These are phyloP conservation scores for Aspergillus fijiensis DNA, from an alignment of 2,329 filamentous ascomycete species.

Conservation along the genomic window DNA sequence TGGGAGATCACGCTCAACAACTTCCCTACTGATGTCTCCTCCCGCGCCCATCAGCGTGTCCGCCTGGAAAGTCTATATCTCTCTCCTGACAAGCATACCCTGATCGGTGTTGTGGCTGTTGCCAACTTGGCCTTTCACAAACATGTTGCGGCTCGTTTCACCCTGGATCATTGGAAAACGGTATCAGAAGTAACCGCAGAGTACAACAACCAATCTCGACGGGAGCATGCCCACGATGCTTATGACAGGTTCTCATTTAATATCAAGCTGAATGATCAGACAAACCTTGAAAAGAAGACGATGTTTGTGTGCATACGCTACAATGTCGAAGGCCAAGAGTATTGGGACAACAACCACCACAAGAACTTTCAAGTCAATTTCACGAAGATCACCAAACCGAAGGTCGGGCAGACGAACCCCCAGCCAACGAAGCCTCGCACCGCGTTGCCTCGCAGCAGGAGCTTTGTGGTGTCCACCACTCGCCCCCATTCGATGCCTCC, in stretches of 20 bases:
- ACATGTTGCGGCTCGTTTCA: conserved; percentile 86
- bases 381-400: conserved; percentile 69
- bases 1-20: conserved; percentile 87
- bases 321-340: conserved; percentile 76
- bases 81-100: conserved; percentile 79
- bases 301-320: conserved; percentile 91
- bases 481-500: conserved; percentile 53
- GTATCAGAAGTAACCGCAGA: conserved; percentile 93
- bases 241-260: conserved; percentile 91
- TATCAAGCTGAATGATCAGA: conserved; percentile 87
- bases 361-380: conserved; percentile 96
- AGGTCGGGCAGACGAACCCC: conserved; percentile 33
- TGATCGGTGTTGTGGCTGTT: conserved; percentile 81
- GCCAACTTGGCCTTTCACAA: conserved; percentile 91
- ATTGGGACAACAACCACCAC: conserved; percentile 89
- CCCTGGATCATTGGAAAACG: conserved; percentile 97
- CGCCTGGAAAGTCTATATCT: conserved; percentile 83
- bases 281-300: conserved; percentile 88
- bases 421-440: conserved; percentile 54
- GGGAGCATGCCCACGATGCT: conserved; percentile 61
- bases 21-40: conserved; percentile 68
- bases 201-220: conserved; percentile 74
- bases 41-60: conserved; percentile 63
- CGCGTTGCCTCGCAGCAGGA: conserved; percentile 67
- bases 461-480: conserved; percentile 52